Conservation (phyloP, 1,284 basidiomycete genomes). For the Neolentinus lepideus region DNA sequence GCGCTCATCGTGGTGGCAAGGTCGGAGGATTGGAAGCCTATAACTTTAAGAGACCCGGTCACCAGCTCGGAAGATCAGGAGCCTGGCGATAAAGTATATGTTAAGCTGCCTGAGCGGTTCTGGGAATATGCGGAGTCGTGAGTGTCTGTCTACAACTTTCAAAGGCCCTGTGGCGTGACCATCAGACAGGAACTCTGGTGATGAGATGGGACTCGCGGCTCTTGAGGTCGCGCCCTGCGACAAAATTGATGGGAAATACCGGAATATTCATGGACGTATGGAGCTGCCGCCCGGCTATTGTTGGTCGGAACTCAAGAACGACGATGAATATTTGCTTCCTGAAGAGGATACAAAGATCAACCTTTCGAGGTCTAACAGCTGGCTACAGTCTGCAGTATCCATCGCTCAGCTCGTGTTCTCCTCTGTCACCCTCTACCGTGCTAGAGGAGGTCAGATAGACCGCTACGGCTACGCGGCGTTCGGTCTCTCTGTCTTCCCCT, state of each 20-base stretch:
- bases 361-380: background rate
- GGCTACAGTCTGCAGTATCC: background rate
- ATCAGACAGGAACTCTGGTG: too few relatives aligned
- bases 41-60: background rate
- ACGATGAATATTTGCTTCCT: background rate
- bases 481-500: constrained; percentile 8
- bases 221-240: too few relatives aligned
- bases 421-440: constrained; percentile 2
- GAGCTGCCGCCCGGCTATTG: background rate
- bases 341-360: background rate
- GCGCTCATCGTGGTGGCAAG: background rate
- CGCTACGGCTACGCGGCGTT: constrained; percentile 9
- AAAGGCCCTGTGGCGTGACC: too few relatives aligned
- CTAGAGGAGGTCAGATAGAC: constrained; percentile 5
- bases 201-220: too few relatives aligned
- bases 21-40: background rate
- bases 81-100: background rate
- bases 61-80: background rate
- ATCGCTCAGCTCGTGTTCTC: background rate
- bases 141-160: too few relatives aligned
- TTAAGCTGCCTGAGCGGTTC: background rate
- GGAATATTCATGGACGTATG: too few relatives aligned
- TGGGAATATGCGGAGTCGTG: too few relatives aligned
- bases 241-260: too few relatives aligned
- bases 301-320: background rate